Conservation (phyloP, 1,284 basidiomycete genomes). For the Hortiboletus rubellus region DNA sequence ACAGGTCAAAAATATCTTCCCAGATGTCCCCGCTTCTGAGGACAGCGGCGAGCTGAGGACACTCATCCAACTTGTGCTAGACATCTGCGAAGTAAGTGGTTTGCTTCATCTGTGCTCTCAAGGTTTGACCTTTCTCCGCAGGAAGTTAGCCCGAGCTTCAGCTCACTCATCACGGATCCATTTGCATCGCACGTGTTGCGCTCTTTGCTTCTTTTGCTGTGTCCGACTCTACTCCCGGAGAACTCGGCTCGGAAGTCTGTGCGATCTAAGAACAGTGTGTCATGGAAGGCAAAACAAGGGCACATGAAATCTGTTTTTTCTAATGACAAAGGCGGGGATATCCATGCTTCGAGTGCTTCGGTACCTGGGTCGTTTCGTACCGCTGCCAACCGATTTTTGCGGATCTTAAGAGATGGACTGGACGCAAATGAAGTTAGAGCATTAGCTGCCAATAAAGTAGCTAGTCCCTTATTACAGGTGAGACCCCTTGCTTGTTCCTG, state of each 20-base stretch:
- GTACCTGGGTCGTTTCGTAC: slow-evolving; percentile 55
- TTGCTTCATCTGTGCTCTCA: slow-evolving; percentile 1
- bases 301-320: slow-evolving; percentile 71
- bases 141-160: slow-evolving; percentile 69
- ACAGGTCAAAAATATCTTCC: slow-evolving; percentile 64
- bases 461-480: slow-evolving; percentile 80
- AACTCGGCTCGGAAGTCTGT: slow-evolving; percentile 42
- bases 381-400: slow-evolving; percentile 55
- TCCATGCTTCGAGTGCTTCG: slow-evolving; percentile 26
- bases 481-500: slow-evolving; percentile 17
- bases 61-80: slow-evolving; percentile 66
- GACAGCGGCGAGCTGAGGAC: slow-evolving; percentile 71
- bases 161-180: slow-evolving; percentile 71
- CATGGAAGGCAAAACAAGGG: slow-evolving; percentile 76
- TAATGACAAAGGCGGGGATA: slow-evolving; percentile 45
- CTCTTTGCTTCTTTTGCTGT: slow-evolving; percentile 73
- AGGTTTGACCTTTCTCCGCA: slow-evolving; percentile 32
- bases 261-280: slow-evolving; percentile 75
- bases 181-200: slow-evolving; percentile 89
- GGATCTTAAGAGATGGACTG: slow-evolving; percentile 52
- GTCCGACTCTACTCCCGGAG: slow-evolving; percentile 49
- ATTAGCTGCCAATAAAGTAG: slow-evolving; percentile 79
- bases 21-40: slow-evolving; percentile 48
- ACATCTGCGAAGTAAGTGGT: slow-evolving; percentile 61
- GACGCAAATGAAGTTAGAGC: slow-evolving; percentile 78